Evolutionary conservation across 805 yeast genomes (phyloP).

Genomic region (Yueomyces sp.): DNA sequence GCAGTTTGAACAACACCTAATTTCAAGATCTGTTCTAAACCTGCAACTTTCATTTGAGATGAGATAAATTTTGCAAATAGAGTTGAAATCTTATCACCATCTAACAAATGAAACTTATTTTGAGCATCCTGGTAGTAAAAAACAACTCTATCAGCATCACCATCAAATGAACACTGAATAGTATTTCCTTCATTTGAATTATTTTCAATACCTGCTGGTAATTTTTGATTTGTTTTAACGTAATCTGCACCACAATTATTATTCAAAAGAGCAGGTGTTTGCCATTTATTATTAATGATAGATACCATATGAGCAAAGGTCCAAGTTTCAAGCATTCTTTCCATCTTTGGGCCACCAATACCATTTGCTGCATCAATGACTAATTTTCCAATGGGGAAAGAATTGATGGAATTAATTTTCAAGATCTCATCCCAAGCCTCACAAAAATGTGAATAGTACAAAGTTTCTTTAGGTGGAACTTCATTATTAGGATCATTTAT

Average conservation of each 20-base stretch:
- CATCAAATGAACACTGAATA: conserved; percentile 80
- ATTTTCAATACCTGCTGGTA: conserved; percentile 45
- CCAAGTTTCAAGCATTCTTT: conserved; percentile 28
- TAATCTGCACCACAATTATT: conserved; percentile 87
- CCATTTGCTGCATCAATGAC: conserved; percentile 92
- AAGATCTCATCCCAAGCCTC: conserved; percentile 18
- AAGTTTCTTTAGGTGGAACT: conserved; percentile 29
- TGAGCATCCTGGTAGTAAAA: conserved; percentile 44
- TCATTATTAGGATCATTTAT: conserved; percentile 38
- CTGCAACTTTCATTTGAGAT: conserved; percentile 34
- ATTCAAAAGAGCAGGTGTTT: conserved; percentile 49
- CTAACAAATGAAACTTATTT: conserved; percentile 43
- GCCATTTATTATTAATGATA: conserved; percentile 42
- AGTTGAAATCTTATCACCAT: conserved; percentile 90
- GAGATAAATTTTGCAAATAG: conserved; percentile 60
- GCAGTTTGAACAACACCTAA: conserved; percentile 95
- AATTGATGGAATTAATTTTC: conserved; percentile 5
- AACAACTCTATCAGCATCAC: conserved; percentile 93
- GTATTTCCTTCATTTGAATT: conserved; percentile 21
- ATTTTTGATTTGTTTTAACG: conserved; percentile 76
- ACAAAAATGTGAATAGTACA: conserved; percentile 57
- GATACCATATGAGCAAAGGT: conserved; percentile 22
- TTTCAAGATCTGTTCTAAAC: conserved; percentile 24
- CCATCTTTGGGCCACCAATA: conserved; percentile 76
- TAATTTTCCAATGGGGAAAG: conserved; percentile 23